Conservation (phyloP, 139 green algal genomes). For the Gonium pectorale region DNA sequence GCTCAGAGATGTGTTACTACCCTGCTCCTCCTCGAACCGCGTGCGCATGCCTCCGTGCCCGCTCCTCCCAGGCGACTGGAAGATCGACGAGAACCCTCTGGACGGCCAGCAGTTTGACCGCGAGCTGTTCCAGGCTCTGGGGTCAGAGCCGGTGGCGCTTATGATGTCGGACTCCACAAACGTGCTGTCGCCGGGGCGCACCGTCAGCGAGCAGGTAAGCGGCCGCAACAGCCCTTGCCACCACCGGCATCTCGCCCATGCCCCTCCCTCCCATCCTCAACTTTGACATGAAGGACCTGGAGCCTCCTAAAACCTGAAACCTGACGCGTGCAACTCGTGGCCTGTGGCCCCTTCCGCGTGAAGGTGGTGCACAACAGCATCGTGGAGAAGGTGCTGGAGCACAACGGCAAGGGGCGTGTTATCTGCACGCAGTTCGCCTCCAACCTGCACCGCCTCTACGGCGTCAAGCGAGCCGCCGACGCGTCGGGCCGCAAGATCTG, state of each 20-base stretch:
- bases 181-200: constrained; percentile 93
- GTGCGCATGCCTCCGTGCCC: no score
- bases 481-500: constrained; percentile 85
- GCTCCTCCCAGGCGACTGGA: constrained; percentile 91
- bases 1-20: no score
- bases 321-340: not conserved
- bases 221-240: not conserved
- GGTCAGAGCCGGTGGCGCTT: constrained; percentile 83
- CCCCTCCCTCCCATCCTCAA: no score
- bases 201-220: constrained; percentile 76
- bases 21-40: no score
- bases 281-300: no score
- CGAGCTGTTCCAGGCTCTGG: constrained; percentile 84
- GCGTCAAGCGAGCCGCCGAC: constrained; percentile 95
- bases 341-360: not conserved
- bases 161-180: constrained; percentile 99
- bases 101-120: constrained; percentile 95
- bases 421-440: constrained; percentile 96
- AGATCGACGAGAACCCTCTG: constrained; percentile 97
- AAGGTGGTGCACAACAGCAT: constrained; percentile 80
- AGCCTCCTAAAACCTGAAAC: no score
- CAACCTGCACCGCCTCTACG: constrained; percentile 85
- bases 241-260: no score
- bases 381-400: constrained; percentile 70
- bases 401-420: constrained; percentile 89